A percentile compares a stretch with the other conserved stretches of the same genome.
Conservation (phyloP, 2,329 filamentous ascomycete species). For the Cryphonectria carpinicola region DNA sequence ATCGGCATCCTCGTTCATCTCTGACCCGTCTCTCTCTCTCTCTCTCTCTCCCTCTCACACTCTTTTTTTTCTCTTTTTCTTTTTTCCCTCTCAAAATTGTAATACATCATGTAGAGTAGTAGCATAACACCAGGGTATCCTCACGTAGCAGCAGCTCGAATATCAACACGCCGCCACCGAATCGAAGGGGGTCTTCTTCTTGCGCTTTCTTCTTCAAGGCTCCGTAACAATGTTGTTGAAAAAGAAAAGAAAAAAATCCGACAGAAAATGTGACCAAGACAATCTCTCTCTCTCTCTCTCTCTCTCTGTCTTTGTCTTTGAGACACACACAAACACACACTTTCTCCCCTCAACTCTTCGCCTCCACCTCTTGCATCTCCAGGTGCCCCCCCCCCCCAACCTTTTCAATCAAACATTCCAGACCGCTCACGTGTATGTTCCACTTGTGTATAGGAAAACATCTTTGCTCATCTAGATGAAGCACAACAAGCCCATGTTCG, state of each 20-base stretch:
- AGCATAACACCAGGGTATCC: constrained; percentile 15
- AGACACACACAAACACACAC: neutral
- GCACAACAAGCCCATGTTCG: constrained; percentile 1
- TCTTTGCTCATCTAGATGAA: constrained; percentile 18
- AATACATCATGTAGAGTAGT: constrained; percentile 5
- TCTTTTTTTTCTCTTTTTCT: neutral
- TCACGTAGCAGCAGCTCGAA: constrained; percentile 12
- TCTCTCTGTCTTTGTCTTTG: too few species aligned
- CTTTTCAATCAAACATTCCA: constrained; percentile 2
- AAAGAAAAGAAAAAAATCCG: neutral
- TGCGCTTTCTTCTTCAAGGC: neutral
- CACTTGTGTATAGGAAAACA: constrained; percentile 7
- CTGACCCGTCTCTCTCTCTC: neutral
- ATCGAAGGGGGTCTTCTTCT: constrained; percentile 5
- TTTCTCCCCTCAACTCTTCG: too few species aligned
- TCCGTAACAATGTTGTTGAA: constrained; percentile 10
- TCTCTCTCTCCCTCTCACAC: too few species aligned
- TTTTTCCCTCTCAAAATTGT: constrained; percentile 1
- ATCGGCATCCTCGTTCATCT: neutral
- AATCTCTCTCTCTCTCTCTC: neutral
- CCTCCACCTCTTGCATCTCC: constrained; percentile 10
- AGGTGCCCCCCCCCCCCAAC: neutral
- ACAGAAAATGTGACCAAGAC: constrained; percentile 13
- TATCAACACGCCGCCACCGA: constrained; percentile 9
- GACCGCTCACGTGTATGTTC: constrained; percentile 10